phyloP scores from a whole-genome alignment of 2,329 filamentous ascomycete species.

The Verticillium albo-atrum region DNA sequence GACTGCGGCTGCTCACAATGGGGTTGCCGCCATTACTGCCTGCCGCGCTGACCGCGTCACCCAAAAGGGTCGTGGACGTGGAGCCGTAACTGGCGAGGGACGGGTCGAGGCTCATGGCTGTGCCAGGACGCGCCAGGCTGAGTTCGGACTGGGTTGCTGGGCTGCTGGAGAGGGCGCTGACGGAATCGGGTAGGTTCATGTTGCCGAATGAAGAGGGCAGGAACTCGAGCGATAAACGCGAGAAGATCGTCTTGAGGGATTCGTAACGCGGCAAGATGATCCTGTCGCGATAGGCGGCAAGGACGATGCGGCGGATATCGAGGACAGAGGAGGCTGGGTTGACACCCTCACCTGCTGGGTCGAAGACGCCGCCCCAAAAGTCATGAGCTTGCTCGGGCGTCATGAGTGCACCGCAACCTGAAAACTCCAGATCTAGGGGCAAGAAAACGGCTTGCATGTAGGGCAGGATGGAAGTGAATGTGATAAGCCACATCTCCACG shows the following conservation, averaged over 20 bases:
- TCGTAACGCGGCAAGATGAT: constrained; percentile 89
- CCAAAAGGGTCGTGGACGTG: constrained; percentile 74
- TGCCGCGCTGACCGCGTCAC: constrained; percentile 46
- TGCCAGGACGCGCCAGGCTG: constrained; percentile 57
- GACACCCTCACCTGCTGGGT: constrained; percentile 30
- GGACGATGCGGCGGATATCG: constrained; percentile 83
- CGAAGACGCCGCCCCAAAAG: constrained; percentile 76
- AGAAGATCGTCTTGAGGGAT: constrained; percentile 83
- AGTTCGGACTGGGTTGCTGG: constrained; percentile 38
- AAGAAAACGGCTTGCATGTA: constrained; percentile 96
- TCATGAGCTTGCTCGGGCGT: constrained; percentile 74
- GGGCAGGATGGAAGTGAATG: constrained; percentile 84
- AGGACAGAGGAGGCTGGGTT: constrained; percentile 54
- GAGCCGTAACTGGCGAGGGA: constrained; percentile 75
- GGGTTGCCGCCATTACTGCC: constrained; percentile 43
- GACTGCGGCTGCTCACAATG: constrained; percentile 58
- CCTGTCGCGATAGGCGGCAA: constrained; percentile 82
- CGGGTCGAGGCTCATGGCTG: constrained; percentile 70
- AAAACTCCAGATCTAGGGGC: constrained; percentile 88
- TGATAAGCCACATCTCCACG: constrained; percentile 90
- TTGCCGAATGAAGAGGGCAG: constrained; percentile 49
- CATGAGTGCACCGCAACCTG: constrained; percentile 77
- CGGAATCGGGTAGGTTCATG: constrained; percentile 46
- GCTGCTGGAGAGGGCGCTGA: constrained; percentile 41
- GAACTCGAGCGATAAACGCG: constrained; percentile 80